phyloP scores from a whole-genome alignment of 1,284 basidiomycete species.

The Vanrija humicola region DNA sequence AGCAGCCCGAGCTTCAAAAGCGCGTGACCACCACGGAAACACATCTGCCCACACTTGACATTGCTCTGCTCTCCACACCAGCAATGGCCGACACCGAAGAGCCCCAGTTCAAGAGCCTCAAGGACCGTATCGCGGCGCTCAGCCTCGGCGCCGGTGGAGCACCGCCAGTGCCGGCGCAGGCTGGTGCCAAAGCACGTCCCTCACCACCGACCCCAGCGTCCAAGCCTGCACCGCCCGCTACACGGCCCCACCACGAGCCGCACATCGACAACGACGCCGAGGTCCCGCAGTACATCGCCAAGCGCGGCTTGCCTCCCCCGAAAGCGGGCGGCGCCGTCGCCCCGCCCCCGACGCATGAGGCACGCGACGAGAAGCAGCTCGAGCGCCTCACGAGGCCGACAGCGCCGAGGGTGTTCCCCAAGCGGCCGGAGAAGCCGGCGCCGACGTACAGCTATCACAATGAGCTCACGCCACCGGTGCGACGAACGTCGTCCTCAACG shows the following conservation, averaged over 20 bases:
- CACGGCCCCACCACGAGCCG: not conserved
- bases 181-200: not conserved
- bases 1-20: not conserved
- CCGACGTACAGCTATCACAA: no score
- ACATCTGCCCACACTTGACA: no score
- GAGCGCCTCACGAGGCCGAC: no score
- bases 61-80: not conserved
- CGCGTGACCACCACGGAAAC: no score
- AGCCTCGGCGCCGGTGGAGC: not conserved
- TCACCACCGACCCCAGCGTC: not conserved
- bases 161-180: not conserved
- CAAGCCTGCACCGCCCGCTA: not conserved
- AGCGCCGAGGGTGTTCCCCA: no score
- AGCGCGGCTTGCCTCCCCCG: no score
- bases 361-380: no score
- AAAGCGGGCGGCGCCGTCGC: no score
- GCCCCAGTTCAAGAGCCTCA: slow-evolving; percentile 12
- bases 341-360: no score
- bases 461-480: no score
- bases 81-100: slow-evolving; percentile 7
- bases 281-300: not conserved
- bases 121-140: slow-evolving; percentile 17
- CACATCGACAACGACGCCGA: not conserved
- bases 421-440: no score
- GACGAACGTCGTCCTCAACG: no score